Base-by-base conservation (phyloP, 2,329 filamentous ascomycete genomes). In the Aspergillus tamarii region DNA sequence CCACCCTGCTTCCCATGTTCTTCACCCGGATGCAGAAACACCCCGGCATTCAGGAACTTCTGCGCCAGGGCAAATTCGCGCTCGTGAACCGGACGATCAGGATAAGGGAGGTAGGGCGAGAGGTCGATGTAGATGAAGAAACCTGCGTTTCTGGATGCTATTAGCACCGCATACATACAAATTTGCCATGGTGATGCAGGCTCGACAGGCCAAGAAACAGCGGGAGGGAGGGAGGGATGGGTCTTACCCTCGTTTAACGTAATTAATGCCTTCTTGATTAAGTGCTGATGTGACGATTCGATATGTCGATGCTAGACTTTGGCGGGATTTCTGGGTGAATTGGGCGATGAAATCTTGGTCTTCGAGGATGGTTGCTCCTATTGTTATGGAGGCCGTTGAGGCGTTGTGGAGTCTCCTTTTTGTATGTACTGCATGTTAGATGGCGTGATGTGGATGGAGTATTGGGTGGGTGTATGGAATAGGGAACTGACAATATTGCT, bases 21-120 rank as follows among this genome's bases (percentile, higher is more conserved):
- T 63, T 83, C 80, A 0, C 81, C 78, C 0, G 82, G 78, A 52
- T 85, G 83, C 30, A 88, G 62, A 61, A 83, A 84, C 2, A 88
- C 79, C 2, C 84, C 85, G 0, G 76, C 75, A 28, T 80, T 73
- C n/a, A 80, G 66, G 45, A 87, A 66, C 54, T 66, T 78, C 66
- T 81, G 75, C 0, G 81, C 80, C 14, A 87, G 70, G 14, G 72
- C 75, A 65, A 81, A 82, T 66, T 86, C 83, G 1, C 76, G 70
- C 56, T 80, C 77, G 53, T 69, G 68, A 0, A 57, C 30, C 1
- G 65, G 34, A 2, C 75, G 64, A 2, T 61, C 66, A 1, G 43
- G n/a, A 2, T 57, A 48, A 0, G 69, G 73, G 41, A 86, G 69
- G 62, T 78, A 83, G 0, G 78, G 77, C 0, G 80, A 81, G 19